phyloP scores from a whole-genome alignment of 2,329 filamentous ascomycete genomes.

The Xylogone sp. region DNA sequence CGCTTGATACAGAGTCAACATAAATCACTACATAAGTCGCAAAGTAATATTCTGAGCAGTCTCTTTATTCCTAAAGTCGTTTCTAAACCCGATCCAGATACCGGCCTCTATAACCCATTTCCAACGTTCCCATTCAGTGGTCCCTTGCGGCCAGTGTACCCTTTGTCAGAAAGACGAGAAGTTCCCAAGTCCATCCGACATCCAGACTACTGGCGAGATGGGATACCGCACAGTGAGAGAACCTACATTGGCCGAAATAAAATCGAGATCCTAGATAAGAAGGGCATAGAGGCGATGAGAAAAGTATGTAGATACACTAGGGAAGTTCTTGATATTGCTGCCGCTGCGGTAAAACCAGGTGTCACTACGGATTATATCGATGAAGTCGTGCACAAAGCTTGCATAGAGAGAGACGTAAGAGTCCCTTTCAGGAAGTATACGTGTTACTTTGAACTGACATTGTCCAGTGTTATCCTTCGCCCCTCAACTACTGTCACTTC shows the following conservation, averaged over 20 bases:
- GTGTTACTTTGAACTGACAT: neutral
- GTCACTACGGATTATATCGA: constrained; percentile 96
- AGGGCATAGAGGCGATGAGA: constrained; percentile 81
- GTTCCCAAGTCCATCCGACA: constrained; percentile 77
- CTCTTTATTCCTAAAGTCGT: constrained; percentile 75
- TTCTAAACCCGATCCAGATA: constrained; percentile 89
- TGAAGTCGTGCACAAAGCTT: constrained; percentile 91
- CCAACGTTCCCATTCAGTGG: constrained; percentile 84
- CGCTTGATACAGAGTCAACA: constrained; percentile 61
- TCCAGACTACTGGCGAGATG: constrained; percentile 86
- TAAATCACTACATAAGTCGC: constrained; percentile 80
- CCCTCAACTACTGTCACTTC: constrained; percentile 92
- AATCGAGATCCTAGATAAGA: constrained; percentile 75
- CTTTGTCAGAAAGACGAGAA: constrained; percentile 66
- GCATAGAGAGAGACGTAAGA: constrained; percentile 85
- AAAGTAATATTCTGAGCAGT: constrained; percentile 70
- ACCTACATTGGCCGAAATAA: constrained; percentile 68
- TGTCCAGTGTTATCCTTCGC: constrained; percentile 82
- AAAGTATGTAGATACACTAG: constrained; percentile 83
- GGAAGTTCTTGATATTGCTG: constrained; percentile 91
- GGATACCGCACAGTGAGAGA: constrained; percentile 62
- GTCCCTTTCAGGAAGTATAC: constrained; percentile 4
- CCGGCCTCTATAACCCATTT: constrained; percentile 88
- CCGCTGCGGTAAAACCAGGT: constrained; percentile 78
- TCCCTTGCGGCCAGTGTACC: constrained; percentile 79